Conservation (phyloP, 495 filamentous ascomycete species). For the Penicillium longicatenatum region DNA sequence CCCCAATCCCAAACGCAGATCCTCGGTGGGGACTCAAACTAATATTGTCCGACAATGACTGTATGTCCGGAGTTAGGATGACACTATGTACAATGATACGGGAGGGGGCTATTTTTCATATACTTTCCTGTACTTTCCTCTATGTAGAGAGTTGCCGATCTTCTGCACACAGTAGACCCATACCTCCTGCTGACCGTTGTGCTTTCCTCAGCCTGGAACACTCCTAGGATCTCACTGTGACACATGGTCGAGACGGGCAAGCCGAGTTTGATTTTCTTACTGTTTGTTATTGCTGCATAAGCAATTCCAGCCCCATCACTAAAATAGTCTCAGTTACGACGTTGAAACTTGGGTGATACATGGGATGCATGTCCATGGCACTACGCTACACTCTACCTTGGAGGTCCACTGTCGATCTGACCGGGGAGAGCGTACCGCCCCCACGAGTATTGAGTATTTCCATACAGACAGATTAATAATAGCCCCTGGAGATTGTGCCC, state of each 20-base stretch:
- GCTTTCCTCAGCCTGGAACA: constrained; percentile 18
- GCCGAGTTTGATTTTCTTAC: not conserved
- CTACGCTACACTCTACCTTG: not conserved
- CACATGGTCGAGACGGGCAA: not conserved
- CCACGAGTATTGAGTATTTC: not conserved
- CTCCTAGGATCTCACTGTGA: constrained; percentile 11
- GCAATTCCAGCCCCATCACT: not conserved
- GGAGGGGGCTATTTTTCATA: not conserved
- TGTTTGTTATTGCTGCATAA: not conserved
- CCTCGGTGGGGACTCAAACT: constrained; percentile 16
- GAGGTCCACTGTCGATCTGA: constrained; percentile 2
- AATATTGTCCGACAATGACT: constrained; percentile 18
- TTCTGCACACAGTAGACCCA: not conserved
- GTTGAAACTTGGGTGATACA: constrained; percentile 11
- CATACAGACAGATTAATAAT: not conserved
- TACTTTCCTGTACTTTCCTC: not conserved
- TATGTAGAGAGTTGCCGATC: constrained; percentile 1
- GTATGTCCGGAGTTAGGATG: not conserved
- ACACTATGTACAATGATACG: constrained; percentile 1
- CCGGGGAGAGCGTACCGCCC: not conserved
- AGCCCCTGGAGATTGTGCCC: not conserved
- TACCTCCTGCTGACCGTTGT: constrained; percentile 10
- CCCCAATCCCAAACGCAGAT: constrained; percentile 11
- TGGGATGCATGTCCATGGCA: not conserved
- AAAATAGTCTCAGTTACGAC: constrained; percentile 5